These are phyloP conservation scores for Teunomyces barrocoloradensis DNA, from an alignment of 805 yeast genomes.

Conservation along the genomic window DNA sequence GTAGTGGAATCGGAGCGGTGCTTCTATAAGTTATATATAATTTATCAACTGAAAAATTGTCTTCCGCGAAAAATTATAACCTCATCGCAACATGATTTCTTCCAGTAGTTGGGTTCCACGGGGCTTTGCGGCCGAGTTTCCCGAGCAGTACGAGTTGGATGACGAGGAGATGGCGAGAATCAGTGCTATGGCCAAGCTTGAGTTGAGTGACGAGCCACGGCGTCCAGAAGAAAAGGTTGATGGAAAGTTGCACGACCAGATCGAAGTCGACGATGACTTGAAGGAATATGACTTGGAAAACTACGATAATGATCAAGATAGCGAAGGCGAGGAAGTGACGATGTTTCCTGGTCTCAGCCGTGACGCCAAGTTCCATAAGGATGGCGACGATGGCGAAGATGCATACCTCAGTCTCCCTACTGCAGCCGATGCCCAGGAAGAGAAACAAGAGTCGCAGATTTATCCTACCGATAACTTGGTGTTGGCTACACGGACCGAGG, in stretches of 20 bases:
- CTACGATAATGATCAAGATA: constrained; percentile 68
- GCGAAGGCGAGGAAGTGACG: constrained; percentile 56
- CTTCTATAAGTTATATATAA: constrained; percentile 49
- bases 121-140: constrained; percentile 91
- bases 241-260: constrained; percentile 46
- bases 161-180: constrained; percentile 94
- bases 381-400: constrained; percentile 47
- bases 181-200: constrained; percentile 77
- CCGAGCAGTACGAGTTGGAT: constrained; percentile 81
- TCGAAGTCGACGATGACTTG: constrained; percentile 76
- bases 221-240: constrained; percentile 42
- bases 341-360: constrained; percentile 72
- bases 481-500: constrained; percentile 92
- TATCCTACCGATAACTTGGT: constrained; percentile 88
- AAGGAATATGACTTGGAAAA: constrained; percentile 85
- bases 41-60: no score
- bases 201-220: constrained; percentile 50
- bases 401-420: constrained; percentile 63
- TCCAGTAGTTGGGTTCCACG: constrained; percentile 95
- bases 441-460: constrained; percentile 78
- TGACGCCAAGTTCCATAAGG: constrained; percentile 54
- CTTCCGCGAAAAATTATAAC: background rate
- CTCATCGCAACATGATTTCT: constrained; percentile 62
- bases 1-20: constrained; percentile 89
- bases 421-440: constrained; percentile 67